Percentiles rank a stretch among this genome's conserved stretches.
These are phyloP conservation scores for Xylariales sp. DNA, from an alignment of 2,329 filamentous ascomycete species.

Conservation along the genomic window DNA sequence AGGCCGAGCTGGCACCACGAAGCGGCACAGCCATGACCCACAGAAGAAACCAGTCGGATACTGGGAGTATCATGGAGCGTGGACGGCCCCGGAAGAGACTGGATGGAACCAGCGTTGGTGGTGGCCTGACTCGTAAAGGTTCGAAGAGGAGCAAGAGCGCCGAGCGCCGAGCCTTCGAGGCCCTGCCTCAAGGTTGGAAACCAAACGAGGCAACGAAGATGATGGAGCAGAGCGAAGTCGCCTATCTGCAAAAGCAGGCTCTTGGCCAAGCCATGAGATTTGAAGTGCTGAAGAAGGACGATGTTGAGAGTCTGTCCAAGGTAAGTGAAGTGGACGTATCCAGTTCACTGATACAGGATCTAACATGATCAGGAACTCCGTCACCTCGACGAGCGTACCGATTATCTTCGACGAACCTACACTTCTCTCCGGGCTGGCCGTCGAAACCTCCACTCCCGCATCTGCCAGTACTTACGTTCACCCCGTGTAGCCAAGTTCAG, in stretches of 20 bases:
- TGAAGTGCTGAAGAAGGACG: slow-evolving; percentile 57
- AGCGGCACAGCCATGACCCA: slow-evolving; percentile 29
- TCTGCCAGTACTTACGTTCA: slow-evolving; percentile 72
- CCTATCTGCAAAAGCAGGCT: slow-evolving; percentile 54
- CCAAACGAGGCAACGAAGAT: slow-evolving; percentile 46
- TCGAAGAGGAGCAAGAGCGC: slow-evolving; percentile 43
- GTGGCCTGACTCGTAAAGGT: slow-evolving; percentile 31
- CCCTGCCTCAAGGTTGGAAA: slow-evolving; percentile 54
- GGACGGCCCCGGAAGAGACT: slow-evolving; percentile 54
- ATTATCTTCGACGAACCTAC: slow-evolving; percentile 74
- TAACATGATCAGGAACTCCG: slow-evolving; percentile 58
- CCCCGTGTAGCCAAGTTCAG: slow-evolving; percentile 68
- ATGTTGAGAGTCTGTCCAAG: slow-evolving; percentile 62
- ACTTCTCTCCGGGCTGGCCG: slow-evolving; percentile 70
- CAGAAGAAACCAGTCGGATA: slow-evolving; percentile 51
- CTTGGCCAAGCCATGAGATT: slow-evolving; percentile 58
- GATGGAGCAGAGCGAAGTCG: slow-evolving; percentile 44
- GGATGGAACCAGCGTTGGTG: slow-evolving; percentile 34
- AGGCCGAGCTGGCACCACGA: slow-evolving; percentile 20
- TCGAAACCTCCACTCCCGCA: slow-evolving; percentile 70
- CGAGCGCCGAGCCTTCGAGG: slow-evolving; percentile 55
- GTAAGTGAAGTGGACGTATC: no score
- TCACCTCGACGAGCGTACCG: slow-evolving; percentile 70
- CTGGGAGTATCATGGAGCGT: slow-evolving; percentile 55
- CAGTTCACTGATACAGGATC: slow-evolving; percentile 1